Conservation (phyloP, 2,329 filamentous ascomycete genomes). For the Aspergillus uvarum region DNA sequence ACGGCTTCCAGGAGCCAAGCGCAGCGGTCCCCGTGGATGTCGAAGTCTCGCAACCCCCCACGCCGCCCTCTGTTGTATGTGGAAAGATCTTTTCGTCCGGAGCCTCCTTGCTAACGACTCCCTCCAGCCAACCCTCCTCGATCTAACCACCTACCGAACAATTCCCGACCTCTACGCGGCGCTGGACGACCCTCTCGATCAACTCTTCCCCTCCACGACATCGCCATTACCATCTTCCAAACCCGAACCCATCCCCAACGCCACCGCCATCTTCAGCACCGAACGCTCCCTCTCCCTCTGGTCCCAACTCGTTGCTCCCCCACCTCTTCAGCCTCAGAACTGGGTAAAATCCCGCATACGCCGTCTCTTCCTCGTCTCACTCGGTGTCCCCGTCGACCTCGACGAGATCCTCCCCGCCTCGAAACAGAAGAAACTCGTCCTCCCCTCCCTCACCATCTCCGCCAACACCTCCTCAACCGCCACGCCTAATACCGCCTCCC, state of each 20-base stretch:
- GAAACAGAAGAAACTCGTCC: slow-evolving; percentile 95
- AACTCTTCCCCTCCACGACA: slow-evolving; percentile 45
- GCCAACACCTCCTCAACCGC: slow-evolving; percentile 48
- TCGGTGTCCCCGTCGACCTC: slow-evolving; percentile 92
- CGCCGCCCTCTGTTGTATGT: slow-evolving; percentile 48
- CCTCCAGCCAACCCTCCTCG: slow-evolving; percentile 41
- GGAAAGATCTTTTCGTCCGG: not conserved
- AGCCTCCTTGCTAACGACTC: slow-evolving; percentile 1
- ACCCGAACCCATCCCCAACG: slow-evolving; percentile 43
- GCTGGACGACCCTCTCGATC: slow-evolving; percentile 42
- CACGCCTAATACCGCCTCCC: slow-evolving; percentile 40
- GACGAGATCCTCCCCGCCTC: slow-evolving; percentile 96
- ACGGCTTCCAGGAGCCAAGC: slow-evolving; percentile 59
- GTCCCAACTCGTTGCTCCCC: slow-evolving; percentile 93
- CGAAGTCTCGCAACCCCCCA: slow-evolving; percentile 29
- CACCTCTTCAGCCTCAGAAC: slow-evolving; percentile 90
- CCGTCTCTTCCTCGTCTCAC: slow-evolving; percentile 88
- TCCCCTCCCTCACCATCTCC: slow-evolving; percentile 67
- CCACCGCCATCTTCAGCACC: slow-evolving; percentile 70
- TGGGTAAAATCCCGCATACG: slow-evolving; percentile 97
- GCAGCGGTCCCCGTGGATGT: slow-evolving; percentile 25
- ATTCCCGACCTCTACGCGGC: slow-evolving; percentile 43
- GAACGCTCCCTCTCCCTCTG: slow-evolving; percentile 86
- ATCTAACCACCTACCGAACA: slow-evolving; percentile 56
- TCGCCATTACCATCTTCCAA: slow-evolving; percentile 33